Percentiles rank a stretch among this genome's conserved stretches.
Conservation (phyloP, 2,329 filamentous ascomycete species). For the Aureobasidium sp. region DNA sequence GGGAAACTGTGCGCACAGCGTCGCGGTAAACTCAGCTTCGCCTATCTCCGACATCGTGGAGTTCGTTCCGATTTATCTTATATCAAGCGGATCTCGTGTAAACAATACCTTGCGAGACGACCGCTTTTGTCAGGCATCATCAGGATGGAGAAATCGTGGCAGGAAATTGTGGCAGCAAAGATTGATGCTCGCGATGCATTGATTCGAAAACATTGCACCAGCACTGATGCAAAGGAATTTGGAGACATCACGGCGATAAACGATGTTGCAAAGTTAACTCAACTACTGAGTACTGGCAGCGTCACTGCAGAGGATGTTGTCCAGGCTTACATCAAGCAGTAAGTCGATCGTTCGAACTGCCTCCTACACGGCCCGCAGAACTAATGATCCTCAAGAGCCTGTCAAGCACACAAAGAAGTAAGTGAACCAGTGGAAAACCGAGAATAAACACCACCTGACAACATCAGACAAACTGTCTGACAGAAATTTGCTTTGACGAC, state of each 20-base stretch:
- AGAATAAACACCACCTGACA: neutral
- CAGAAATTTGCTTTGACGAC: conserved; percentile 49
- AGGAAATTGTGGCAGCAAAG: neutral
- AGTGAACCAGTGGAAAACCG: no score
- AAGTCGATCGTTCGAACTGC: neutral
- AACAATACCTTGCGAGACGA: no score
- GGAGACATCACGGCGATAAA: neutral
- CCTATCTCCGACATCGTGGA: neutral
- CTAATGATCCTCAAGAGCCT: neutral
- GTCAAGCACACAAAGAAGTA: neutral
- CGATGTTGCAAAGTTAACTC: neutral
- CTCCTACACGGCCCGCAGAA: neutral
- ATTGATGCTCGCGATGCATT: neutral
- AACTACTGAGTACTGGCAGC: neutral
- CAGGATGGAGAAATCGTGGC: neutral
- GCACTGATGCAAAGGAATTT: no score
- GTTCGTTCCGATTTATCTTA: no score
- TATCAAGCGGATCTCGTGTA: no score
- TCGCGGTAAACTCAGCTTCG: neutral
- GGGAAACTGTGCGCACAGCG: no score
- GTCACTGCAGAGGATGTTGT: neutral
- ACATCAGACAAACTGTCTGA: neutral
- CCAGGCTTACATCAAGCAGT: neutral
- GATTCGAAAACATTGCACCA: neutral
- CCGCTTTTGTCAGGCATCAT: neutral